Conservation (phyloP, 2,329 filamentous ascomycete species). For the Talaromyces atroroseus region DNA sequence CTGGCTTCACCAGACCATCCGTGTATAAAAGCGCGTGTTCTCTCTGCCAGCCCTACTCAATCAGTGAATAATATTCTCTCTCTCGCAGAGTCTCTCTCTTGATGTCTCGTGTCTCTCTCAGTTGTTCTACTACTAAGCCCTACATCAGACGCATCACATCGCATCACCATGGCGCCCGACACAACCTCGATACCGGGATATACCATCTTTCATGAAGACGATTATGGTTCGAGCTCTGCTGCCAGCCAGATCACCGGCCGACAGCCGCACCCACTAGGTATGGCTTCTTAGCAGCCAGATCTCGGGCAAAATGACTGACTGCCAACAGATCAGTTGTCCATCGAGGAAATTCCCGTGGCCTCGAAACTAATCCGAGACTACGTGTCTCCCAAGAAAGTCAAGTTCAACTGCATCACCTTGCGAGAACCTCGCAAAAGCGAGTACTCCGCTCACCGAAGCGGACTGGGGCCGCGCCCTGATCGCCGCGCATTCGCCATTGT, state of each 20-base stretch:
- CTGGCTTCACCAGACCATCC: neutral
- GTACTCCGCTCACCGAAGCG: conserved; percentile 28
- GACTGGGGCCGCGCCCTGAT: conserved; percentile 25
- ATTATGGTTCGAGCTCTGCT: conserved; percentile 11
- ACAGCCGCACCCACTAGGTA: conserved; percentile 16
- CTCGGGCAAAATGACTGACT: neutral
- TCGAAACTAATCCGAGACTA: conserved; percentile 25
- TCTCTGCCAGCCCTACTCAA: neutral
- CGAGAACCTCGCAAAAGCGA: conserved; percentile 42
- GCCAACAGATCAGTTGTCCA: conserved; percentile 22
- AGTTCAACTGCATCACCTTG: conserved; percentile 49
- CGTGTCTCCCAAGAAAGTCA: conserved; percentile 25
- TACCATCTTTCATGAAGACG: conserved; percentile 16
- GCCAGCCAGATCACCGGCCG: conserved; percentile 9
- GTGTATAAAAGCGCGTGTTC: neutral
- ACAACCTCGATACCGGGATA: conserved; percentile 18
- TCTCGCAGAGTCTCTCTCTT: too few relatives aligned
- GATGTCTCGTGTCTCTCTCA: too few relatives aligned
- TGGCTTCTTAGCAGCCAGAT: neutral
- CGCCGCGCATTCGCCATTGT: conserved; percentile 44
- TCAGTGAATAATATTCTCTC: neutral
- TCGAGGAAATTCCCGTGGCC: conserved; percentile 24
- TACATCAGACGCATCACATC: too few relatives aligned
- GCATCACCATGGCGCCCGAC: conserved; percentile 15
- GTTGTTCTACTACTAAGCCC: too few relatives aligned